Percentiles rank a stretch among this genome's conserved stretches.
phyloP scores from a whole-genome alignment of 352 stramenopile genomes.

The Pythium grandisporangium region DNA sequence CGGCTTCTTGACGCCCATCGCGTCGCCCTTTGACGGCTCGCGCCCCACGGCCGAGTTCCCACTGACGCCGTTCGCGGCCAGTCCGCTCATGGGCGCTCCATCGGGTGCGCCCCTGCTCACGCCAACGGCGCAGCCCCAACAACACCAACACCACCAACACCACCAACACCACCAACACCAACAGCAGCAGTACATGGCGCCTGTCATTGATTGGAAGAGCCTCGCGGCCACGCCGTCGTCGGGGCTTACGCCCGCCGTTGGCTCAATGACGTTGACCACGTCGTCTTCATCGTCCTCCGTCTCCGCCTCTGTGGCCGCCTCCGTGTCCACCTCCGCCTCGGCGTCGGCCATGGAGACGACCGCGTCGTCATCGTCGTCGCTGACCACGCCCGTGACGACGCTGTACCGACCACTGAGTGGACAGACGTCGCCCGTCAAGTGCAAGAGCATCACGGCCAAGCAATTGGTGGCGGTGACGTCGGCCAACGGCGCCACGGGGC shows the following conservation, averaged over 20 bases:
- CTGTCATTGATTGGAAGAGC: constrained; percentile 20
- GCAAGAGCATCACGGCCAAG: constrained; percentile 73
- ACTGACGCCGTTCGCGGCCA: constrained; percentile 11
- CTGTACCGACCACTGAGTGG: constrained; percentile 12
- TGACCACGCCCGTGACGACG: constrained; percentile 14
- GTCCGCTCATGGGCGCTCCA: constrained; percentile 13
- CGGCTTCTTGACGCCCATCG: constrained; percentile 14
- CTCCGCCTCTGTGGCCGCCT: neutral
- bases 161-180: constrained; percentile 8
- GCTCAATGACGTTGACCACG: neutral
- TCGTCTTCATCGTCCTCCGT: neutral
- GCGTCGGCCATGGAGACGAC: neutral
- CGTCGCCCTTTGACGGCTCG: constrained; percentile 12
- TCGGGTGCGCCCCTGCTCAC: constrained; percentile 15
- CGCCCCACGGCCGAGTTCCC: constrained; percentile 5
- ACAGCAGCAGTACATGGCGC: no score
- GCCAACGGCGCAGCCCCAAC: constrained; percentile 10
- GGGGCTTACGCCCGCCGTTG: constrained; percentile 1
- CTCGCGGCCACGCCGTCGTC: constrained; percentile 8
- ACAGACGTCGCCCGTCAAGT: constrained; percentile 54
- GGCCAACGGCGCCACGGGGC: constrained; percentile 2
- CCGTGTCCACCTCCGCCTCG: neutral
- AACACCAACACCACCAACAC: constrained; percentile 8
- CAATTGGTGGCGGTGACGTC: constrained; percentile 30
- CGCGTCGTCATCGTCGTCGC: neutral